Base-by-base conservation (phyloP, 2,329 filamentous ascomycete genomes). In the Nemania sp. region DNA sequence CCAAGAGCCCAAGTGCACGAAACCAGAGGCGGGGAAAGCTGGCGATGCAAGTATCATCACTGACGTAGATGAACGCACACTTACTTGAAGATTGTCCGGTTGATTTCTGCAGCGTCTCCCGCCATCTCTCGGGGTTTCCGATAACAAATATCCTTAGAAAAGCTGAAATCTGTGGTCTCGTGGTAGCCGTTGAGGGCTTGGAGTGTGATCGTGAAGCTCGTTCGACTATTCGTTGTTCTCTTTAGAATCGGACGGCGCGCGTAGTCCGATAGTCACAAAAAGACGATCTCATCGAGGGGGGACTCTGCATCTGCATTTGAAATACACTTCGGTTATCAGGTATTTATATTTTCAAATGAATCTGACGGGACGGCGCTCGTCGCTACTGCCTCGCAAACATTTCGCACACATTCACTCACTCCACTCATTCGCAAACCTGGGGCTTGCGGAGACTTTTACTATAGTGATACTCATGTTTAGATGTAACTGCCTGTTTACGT, bases 41-140 rank as follows among this genome's bases (percentile, higher is more conserved):
- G 49, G 43, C 12, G 13, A 42, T 32, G 34, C 35, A 17, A 7
- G n/a, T 10, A 40, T 11, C 17, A 10, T 15, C 7, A 13, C 12
- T 12, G 10, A 42, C 5, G 12, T 40, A 43, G 25, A 50, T 25
- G 7, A 32, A 10, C 10, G 17, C n/a, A 29, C 43, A 63, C 67
- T 61, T 49, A 68, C 67, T 68, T 64, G 54, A 68, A 68, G 29
- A 60, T 57, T 10, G 56, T 56, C 59, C 61, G 54, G 37, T 67
- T 67, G 17, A 67, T 61, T 17, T 62, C 49, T 20, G 60, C 54
- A n/a, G 66, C 60, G 25, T 54, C 58, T 18, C 15, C n/a, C 3
- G 53, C 25, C 59, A 58, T 62, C 20, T 34, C 52, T 13, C n/a
- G 39, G 39, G 29, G 18, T 29, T 1, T 15, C 13, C 10, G 25